A percentile compares a stretch with the other conserved stretches of the same genome.
These are phyloP conservation scores for Phytophthora vignae DNA, from an alignment of 352 stramenopile species.

Conservation along the genomic window DNA sequence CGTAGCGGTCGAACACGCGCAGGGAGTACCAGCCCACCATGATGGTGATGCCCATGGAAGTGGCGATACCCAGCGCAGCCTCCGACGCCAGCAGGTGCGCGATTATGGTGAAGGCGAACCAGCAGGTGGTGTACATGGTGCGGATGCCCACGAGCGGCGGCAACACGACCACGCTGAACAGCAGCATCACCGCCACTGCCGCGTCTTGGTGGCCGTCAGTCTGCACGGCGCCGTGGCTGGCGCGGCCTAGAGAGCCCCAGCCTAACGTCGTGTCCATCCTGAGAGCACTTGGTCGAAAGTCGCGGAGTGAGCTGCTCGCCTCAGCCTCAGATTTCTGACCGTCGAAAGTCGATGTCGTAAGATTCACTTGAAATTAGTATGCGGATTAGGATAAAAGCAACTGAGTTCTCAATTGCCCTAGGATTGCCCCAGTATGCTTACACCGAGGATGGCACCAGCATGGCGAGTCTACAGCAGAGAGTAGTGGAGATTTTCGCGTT, in stretches of 20 bases:
- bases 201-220: slow-evolving; percentile 53
- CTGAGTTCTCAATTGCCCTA: slow-evolving; percentile 2
- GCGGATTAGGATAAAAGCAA: slow-evolving; percentile 10
- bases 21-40: slow-evolving; percentile 90
- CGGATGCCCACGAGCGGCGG: slow-evolving; percentile 65
- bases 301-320: slow-evolving; percentile 10
- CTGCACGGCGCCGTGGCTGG: slow-evolving; percentile 16
- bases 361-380: slow-evolving; percentile 1
- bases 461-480: not conserved
- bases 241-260: slow-evolving; percentile 19
- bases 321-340: slow-evolving; percentile 9
- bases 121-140: slow-evolving; percentile 86
- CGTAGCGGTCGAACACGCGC: slow-evolving; percentile 80
- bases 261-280: slow-evolving; percentile 43
- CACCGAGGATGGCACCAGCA: not conserved
- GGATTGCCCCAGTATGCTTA: not conserved
- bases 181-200: slow-evolving; percentile 52
- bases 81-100: slow-evolving; percentile 63
- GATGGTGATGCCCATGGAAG: slow-evolving; percentile 84
- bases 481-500: not conserved
- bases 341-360: slow-evolving; percentile 11
- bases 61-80: slow-evolving; percentile 73
- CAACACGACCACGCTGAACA: slow-evolving; percentile 69
- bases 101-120: slow-evolving; percentile 71
- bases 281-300: slow-evolving; percentile 10